Evolutionary conservation across 768 basidiomycete genomes (phyloP), one percentile per base, ranked within the genome.

Genomic region (Serendipita vermifera): DNA sequence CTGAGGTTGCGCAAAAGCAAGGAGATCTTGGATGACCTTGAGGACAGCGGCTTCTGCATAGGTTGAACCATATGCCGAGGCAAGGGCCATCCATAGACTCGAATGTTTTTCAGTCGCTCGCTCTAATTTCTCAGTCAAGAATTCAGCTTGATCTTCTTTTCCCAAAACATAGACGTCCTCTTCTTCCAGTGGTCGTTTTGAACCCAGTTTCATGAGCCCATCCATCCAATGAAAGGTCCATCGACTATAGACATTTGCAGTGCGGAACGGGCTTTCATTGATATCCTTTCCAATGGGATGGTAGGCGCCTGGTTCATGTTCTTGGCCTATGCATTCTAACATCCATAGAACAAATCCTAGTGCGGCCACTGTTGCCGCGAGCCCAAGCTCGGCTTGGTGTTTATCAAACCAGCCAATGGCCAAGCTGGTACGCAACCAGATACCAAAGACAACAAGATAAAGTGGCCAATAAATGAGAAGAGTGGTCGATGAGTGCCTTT

Each of bases 201-300:
- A 74, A 29, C 86, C 86, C 7, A 53, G 56, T 20, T 71, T 74
- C 80, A 92, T 77, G 15, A 91, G 75, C 0, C 77, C 77, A 1
- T 87, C 88, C 73, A 97, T 77, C 91, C 91, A 98, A 0, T 73
- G 70, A 64, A 97, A 98, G 0, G 81, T 82, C 76, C 83, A 89
- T 35, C 78, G 73, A 63, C 85, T 88, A 65, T 81, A 93, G 20
- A 90, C 70, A 65, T 89, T 92, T 15, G 91, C 86, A 0, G 79
- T 83, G 15, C 83, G 62, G 1, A 83, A 69, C 0, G 91, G 91
- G 64, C 72, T 85, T 64, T 90, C 87, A 20, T 65, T 56, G 29
- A 66, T 64, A 15, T 61, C 54, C 56, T 60, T 58, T 13, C 64
- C 59, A 29, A 66, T 63, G 20, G 62, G 56, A 32, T 58, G 61